Percentiles rank a stretch among this genome's conserved stretches.
Evolutionary conservation across 345 rosid genomes (phyloP).

Genomic region (Gossypium bickii): DNA sequence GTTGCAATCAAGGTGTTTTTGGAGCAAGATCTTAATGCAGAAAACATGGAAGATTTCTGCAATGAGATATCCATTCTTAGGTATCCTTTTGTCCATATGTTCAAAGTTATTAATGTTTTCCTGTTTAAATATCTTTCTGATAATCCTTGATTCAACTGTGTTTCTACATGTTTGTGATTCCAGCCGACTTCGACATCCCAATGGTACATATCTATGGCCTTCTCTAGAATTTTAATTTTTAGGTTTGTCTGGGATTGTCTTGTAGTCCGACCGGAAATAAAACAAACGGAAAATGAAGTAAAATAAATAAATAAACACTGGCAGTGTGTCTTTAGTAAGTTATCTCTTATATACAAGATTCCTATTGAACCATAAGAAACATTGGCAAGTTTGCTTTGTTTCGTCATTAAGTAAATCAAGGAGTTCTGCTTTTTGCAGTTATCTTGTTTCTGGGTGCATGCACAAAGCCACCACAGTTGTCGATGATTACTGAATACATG

Average conservation of each 20-base stretch:
- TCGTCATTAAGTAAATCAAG: constrained; percentile 10
- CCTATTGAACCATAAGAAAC: constrained; percentile 3
- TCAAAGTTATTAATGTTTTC: constrained; percentile 21
- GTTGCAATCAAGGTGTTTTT: constrained; percentile 95
- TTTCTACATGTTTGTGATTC: constrained; percentile 26
- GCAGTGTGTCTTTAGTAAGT: not conserved
- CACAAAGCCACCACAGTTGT: constrained; percentile 83
- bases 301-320: not conserved
- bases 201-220: constrained; percentile 51
- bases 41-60: constrained; percentile 44
- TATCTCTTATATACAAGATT: not conserved
- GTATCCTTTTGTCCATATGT: constrained; percentile 36
- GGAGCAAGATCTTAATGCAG: constrained; percentile 89
- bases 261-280: not conserved
- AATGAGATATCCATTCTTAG: constrained; percentile 96
- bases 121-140: constrained; percentile 31
- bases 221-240: constrained; percentile 8
- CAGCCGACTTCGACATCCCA: constrained; percentile 98
- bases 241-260: not conserved
- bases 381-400: constrained; percentile 9
- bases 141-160: constrained; percentile 15
- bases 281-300: not conserved
- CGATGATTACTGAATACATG: constrained; percentile 97
- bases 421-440: constrained; percentile 52
- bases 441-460: constrained; percentile 98